A percentile compares a stretch with the other conserved stretches of the same genome.
These are phyloP conservation scores for Xerocomus brunneocitrinus DNA, from an alignment of 768 basidiomycete genomes.

Conservation along the genomic window DNA sequence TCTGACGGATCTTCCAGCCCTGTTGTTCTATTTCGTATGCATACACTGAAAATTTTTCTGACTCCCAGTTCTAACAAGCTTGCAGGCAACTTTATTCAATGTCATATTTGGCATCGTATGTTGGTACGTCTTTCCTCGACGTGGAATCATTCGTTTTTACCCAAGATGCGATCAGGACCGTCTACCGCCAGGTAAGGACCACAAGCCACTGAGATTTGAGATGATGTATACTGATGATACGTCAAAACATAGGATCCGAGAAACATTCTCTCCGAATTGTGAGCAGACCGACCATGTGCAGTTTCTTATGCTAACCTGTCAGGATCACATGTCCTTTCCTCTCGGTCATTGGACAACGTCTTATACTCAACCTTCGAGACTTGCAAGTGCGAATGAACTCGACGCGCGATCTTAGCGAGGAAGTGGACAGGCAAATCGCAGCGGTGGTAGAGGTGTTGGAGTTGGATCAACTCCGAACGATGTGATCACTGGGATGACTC, in stretches of 20 bases:
- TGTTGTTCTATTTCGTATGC: too few species aligned
- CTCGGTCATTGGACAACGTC: constrained; percentile 13
- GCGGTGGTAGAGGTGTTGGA: neutral
- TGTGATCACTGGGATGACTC: too few species aligned
- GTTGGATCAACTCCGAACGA: neutral
- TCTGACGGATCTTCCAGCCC: too few species aligned
- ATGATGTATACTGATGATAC: neutral
- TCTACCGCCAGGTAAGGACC: constrained; percentile 1
- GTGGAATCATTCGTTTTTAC: too few species aligned
- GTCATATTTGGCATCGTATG: too few species aligned
- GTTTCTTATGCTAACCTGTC: neutral
- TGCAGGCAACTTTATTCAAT: too few species aligned
- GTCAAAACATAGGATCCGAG: neutral
- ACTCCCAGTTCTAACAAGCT: too few species aligned
- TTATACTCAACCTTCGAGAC: constrained; percentile 10
- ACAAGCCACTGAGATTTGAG: neutral
- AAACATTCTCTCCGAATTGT: neutral
- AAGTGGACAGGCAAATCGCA: neutral
- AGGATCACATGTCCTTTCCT: neutral
- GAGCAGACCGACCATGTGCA: neutral
- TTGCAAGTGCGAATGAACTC: constrained; percentile 1
- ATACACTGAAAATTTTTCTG: too few species aligned
- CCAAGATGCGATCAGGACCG: constrained; percentile 4
- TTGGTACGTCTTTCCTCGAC: too few species aligned
- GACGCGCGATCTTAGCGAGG: neutral